Evolutionary conservation across 106 monocot species (phyloP).

Genomic region (Dactylorhiza incarnata): DNA sequence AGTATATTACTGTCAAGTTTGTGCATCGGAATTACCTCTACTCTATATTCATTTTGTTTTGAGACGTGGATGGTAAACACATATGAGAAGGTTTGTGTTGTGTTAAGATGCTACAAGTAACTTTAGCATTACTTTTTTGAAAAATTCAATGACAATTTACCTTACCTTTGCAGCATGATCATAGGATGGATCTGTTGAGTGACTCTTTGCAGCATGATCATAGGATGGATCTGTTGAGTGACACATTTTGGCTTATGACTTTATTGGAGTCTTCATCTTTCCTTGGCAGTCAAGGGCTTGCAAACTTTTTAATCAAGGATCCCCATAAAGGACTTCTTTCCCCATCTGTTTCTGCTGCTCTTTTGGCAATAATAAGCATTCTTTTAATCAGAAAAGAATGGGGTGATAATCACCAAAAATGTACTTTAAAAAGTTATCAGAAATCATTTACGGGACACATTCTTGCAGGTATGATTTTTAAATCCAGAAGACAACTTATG

Average conservation of each 20-base stretch:
- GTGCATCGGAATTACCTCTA: constrained; percentile 60
- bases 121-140: not conserved
- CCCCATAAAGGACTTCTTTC: constrained; percentile 33
- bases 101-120: not conserved
- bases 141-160: not conserved
- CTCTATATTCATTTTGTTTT: constrained; percentile 70
- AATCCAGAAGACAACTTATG: not conserved
- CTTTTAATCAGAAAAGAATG: constrained; percentile 66
- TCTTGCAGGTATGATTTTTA: constrained; percentile 45
- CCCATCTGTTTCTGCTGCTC: constrained; percentile 37
- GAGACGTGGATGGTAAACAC: constrained; percentile 89
- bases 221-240: constrained; percentile 53
- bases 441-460: constrained; percentile 62
- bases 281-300: constrained; percentile 70
- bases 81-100: constrained; percentile 75
- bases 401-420: constrained; percentile 28
- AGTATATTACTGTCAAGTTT: constrained; percentile 45
- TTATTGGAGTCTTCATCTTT: constrained; percentile 80
- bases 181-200: constrained; percentile 53
- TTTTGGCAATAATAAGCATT: constrained; percentile 57
- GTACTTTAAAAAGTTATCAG: constrained; percentile 40
- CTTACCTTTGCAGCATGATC: constrained; percentile 72
- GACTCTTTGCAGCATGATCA: constrained; percentile 67
- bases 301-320: constrained; percentile 70
- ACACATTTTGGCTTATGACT: constrained; percentile 90